Conservation (phyloP, 1,284 basidiomycete species). For the Boletellus deceptivus region DNA sequence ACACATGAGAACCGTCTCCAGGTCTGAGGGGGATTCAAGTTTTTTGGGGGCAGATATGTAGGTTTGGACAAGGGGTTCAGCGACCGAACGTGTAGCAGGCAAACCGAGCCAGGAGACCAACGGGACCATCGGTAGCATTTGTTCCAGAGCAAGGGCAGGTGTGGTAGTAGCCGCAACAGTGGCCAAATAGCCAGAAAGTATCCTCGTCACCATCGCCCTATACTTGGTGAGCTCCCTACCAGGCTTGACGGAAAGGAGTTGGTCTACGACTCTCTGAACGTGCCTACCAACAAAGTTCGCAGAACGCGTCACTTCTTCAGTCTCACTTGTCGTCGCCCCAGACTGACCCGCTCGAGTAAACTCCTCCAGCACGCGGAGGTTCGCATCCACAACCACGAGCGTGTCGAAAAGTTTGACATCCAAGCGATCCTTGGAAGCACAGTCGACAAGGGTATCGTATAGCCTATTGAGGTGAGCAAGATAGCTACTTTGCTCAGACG, state of each 20-base stretch:
- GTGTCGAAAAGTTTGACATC: slow-evolving; percentile 32
- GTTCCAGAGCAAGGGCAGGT: slow-evolving; percentile 6
- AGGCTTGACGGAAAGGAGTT: slow-evolving; percentile 15
- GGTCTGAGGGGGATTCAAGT: slow-evolving; percentile 24
- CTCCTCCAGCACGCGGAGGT: slow-evolving; percentile 38
- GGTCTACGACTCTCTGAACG: slow-evolving; percentile 6
- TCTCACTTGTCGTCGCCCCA: not conserved
- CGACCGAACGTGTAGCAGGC: slow-evolving; percentile 12
- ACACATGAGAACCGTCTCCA: slow-evolving; percentile 31
- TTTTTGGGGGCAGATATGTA: slow-evolving; percentile 29
- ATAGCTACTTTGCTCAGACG: slow-evolving; percentile 34
- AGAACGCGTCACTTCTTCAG: slow-evolving; percentile 20
- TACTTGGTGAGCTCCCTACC: slow-evolving; percentile 20
- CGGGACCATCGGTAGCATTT: slow-evolving; percentile 15
- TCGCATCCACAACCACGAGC: slow-evolving; percentile 39
- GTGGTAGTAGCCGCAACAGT: slow-evolving; percentile 6
- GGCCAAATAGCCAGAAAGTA: slow-evolving; percentile 22
- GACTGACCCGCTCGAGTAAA: slow-evolving; percentile 15
- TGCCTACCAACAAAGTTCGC: slow-evolving; percentile 20
- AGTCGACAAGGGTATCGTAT: slow-evolving; percentile 39
- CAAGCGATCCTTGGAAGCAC: slow-evolving; percentile 37
- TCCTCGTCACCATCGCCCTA: slow-evolving; percentile 9
- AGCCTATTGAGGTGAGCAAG: slow-evolving; percentile 57
- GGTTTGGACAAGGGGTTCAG: slow-evolving; percentile 24
- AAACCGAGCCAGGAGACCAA: slow-evolving; percentile 17